Evolutionary conservation across 371 early-diverging fungal species (phyloP), one percentile per base, ranked within the genome.

Genomic region (Mortierella sp.): DNA sequence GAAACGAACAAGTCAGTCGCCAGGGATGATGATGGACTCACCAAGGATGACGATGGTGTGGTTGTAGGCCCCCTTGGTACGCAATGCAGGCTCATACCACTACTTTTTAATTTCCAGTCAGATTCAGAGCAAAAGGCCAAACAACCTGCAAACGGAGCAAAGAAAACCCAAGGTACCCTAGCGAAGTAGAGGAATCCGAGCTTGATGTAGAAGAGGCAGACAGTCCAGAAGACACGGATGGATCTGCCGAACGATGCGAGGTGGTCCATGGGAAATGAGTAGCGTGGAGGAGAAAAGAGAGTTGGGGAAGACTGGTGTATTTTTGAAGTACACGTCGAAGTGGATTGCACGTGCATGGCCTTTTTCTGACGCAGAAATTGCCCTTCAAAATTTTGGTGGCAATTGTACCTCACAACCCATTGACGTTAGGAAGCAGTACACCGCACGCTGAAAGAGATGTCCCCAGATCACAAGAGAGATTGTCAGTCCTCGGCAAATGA

Each of bases 11-110:
- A n/a, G n/a, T n/a, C n/a, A 37, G 27, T 47, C 28, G 1, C 39
- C 39, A 39, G 39, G 10, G 39, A 39, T 39, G 14, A 44, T n/a
- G 37, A 34, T 17, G 31, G 16, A 12, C 58, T 62, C 50, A 62
- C 72, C 72, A n/a, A 73, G 46, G 16, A 73, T 40, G 0, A 73
- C 47, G 34, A 73, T 67, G 9, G 68, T 9, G 31, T 73, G 74
- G 41, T 73, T 73, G 54, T 73, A 73, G 16, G 22, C 59, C 22
- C 74, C 74, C 8, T 55, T 67, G 19, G 50, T 73, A 8, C 63
- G 67, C 27, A 73, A 40, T 8, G 63, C 43, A 27, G 67, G 68
- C 37, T 73, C 74, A 47, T 67, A 57, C 67, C 67, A 67, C 74
- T 73, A 50, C 16, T 22, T 58, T 34, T 13, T 2, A n/a, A 9